Percentiles rank a stretch among this genome's conserved stretches.
Conservation (phyloP, 2,329 filamentous ascomycete genomes). For the Clonostachys rhizophaga region DNA sequence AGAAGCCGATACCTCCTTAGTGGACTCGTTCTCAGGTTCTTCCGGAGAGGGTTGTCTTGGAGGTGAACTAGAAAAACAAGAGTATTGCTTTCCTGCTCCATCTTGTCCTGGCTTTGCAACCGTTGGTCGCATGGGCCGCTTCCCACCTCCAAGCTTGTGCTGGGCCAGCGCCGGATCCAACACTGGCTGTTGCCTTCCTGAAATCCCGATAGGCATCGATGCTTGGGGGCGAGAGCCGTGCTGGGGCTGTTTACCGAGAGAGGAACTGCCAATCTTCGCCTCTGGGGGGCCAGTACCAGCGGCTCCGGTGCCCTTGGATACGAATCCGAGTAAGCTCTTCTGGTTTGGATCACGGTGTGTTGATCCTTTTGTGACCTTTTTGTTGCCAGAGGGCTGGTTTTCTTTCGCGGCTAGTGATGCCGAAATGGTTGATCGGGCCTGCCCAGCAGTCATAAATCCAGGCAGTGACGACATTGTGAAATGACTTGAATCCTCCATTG, state of each 20-base stretch:
- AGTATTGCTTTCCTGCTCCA: conserved; percentile 39
- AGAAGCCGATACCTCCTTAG: conserved; percentile 13
- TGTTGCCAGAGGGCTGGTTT: conserved; percentile 8
- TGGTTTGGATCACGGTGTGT: conserved; percentile 29
- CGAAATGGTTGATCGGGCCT: conserved; percentile 39
- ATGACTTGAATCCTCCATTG: conserved; percentile 52
- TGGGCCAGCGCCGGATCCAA: conserved; percentile 17
- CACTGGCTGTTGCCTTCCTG: no score
- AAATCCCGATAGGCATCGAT: conserved; percentile 7
- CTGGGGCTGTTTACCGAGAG: conserved; percentile 9
- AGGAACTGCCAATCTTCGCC: conserved; percentile 7
- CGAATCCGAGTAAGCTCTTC: conserved; percentile 34
- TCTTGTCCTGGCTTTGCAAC: conserved; percentile 5
- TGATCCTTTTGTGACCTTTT: conserved; percentile 14
- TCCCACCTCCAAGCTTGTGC: conserved; percentile 36
- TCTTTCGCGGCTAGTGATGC: conserved; percentile 4
- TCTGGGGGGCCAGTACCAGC: conserved; percentile 5
- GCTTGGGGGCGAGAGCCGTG: conserved; percentile 5
- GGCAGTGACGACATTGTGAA: conserved; percentile 54
- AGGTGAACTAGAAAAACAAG: conserved; percentile 56
- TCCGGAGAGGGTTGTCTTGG: conserved; percentile 17
- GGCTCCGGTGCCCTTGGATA: conserved; percentile 13
- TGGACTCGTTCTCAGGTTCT: conserved; percentile 10
- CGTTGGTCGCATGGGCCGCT: conserved; percentile 25
- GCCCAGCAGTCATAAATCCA: conserved; percentile 59